These are phyloP conservation scores for Cucumis sativus DNA, from an alignment of 306 rosid genomes.

Conservation along the genomic window DNA sequence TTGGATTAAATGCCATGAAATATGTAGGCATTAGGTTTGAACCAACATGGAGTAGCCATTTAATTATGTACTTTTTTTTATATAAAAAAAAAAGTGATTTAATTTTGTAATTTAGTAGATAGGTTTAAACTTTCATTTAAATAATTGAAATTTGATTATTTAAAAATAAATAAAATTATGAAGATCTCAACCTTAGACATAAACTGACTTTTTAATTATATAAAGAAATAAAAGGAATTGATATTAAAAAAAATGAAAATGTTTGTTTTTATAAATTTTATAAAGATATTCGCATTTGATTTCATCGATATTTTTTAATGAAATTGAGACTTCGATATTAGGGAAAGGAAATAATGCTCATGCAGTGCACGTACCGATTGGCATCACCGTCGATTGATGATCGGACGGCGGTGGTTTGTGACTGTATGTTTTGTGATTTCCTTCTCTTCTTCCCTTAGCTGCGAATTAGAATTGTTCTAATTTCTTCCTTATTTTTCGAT, in stretches of 20 bases:
- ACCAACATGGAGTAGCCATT: background rate
- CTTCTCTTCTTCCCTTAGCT: background rate
- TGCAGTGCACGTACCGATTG: background rate
- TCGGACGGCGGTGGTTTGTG: constrained; percentile 1
- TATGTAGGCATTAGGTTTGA: background rate
- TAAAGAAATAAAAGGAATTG: too few relatives aligned
- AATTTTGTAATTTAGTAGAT: background rate
- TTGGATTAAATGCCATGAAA: background rate
- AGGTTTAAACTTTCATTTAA: too few relatives aligned
- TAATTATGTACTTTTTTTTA: background rate
- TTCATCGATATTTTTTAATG: too few relatives aligned
- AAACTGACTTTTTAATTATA: too few relatives aligned
- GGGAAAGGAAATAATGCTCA: background rate
- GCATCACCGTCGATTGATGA: background rate
- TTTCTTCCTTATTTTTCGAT: constrained; percentile 4
- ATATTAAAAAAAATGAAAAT: too few relatives aligned
- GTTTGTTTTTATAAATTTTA: too few relatives aligned
- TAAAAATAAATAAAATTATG: too few relatives aligned
- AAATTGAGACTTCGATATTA: too few relatives aligned
- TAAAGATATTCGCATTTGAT: too few relatives aligned
- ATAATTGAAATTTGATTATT: background rate
- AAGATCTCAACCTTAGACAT: too few relatives aligned
- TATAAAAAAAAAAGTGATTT: too few relatives aligned
- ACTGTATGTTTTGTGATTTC: background rate
- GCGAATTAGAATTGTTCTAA: constrained; percentile 10